Conservation (phyloP, 257 asterid species). For the Penstemon barbatus region DNA sequence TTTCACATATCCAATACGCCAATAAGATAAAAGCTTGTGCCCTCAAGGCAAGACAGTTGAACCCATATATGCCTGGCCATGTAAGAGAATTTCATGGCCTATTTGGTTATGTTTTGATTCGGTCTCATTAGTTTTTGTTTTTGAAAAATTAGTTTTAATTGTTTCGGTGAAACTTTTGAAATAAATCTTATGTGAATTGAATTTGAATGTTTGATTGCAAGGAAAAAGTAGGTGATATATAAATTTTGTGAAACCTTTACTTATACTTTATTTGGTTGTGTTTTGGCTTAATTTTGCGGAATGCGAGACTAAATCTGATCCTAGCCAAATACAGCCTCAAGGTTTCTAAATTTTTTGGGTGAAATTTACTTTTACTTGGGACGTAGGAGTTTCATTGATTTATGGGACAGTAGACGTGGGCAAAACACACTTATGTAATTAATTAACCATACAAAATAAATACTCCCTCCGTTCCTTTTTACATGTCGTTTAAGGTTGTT, state of each 20-base stretch:
- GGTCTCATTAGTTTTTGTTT: no score
- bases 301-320: no score
- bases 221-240: no score
- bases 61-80: background rate
- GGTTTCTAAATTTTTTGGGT: constrained; percentile 7
- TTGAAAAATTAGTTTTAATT: background rate
- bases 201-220: no score
- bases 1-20: background rate
- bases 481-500: no score
- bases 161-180: background rate
- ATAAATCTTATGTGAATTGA: no score
- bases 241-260: no score
- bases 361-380: background rate
- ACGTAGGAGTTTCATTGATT: background rate
- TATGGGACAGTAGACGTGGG: background rate
- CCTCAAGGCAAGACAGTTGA: background rate
- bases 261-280: no score
- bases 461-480: no score
- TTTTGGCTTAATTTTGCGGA: no score
- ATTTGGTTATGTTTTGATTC: no score
- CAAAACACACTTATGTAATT: background rate
- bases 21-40: constrained; percentile 4
- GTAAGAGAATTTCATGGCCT: background rate
- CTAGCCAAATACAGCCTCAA: background rate
- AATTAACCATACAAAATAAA: no score